A percentile compares a stretch with the other conserved stretches of the same genome.
phyloP scores from a whole-genome alignment of 805 yeast species.

The Cyberlindnera amylophila region DNA sequence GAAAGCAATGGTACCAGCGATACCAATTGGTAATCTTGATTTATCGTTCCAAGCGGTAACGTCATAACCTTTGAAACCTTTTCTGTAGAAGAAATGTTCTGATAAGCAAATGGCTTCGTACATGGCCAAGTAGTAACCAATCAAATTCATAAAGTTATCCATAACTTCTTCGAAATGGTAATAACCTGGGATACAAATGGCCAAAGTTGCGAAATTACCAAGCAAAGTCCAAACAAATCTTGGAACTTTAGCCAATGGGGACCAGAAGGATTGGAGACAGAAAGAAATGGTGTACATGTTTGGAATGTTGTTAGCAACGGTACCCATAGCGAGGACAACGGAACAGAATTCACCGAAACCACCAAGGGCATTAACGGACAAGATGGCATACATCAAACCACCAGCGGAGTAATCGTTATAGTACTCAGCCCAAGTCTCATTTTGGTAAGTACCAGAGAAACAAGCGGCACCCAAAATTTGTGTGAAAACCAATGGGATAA shows the following conservation, averaged over 20 bases:
- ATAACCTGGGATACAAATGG: slow-evolving; percentile 86
- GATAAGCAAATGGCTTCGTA: slow-evolving; percentile 72
- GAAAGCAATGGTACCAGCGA: slow-evolving; percentile 75
- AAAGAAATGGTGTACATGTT: slow-evolving; percentile 89
- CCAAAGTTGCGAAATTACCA: slow-evolving; percentile 75
- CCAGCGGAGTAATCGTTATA: slow-evolving; percentile 62
- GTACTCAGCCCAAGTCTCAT: slow-evolving; percentile 41
- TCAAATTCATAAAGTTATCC: slow-evolving; percentile 85
- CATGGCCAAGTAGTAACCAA: slow-evolving; percentile 87
- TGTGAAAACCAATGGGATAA: slow-evolving; percentile 65
- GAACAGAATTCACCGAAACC: slow-evolving; percentile 89
- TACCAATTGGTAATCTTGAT: slow-evolving; percentile 64
- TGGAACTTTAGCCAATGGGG: slow-evolving; percentile 69
- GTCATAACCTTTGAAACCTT: slow-evolving; percentile 58
- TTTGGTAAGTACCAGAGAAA: slow-evolving; percentile 58
- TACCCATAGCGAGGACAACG: slow-evolving; percentile 78
- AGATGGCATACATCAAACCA: slow-evolving; percentile 76
- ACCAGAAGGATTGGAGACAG: slow-evolving; percentile 83
- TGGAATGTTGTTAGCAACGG: slow-evolving; percentile 89
- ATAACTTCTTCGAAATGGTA: slow-evolving; percentile 68
- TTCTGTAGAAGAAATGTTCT: slow-evolving; percentile 79
- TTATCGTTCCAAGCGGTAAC: slow-evolving; percentile 57
- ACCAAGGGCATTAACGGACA: slow-evolving; percentile 76
- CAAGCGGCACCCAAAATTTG: slow-evolving; percentile 85
- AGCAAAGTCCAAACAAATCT: slow-evolving; percentile 76